Conservation (phyloP, 2,329 filamentous ascomycete genomes). For the Monilinia vaccinii-corymbosi region DNA sequence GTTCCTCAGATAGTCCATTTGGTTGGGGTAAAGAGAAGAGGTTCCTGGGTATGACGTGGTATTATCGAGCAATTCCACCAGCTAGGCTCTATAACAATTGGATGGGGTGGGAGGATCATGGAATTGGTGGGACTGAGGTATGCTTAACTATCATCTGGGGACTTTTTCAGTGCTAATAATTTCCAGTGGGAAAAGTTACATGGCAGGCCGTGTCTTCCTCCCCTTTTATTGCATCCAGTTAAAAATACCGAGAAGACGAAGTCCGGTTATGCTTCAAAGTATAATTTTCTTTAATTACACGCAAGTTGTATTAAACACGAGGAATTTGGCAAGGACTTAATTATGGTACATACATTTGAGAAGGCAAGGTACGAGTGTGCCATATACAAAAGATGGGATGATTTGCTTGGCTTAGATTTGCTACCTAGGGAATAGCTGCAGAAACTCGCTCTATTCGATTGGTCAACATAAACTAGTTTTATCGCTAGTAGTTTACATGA, state of each 20-base stretch:
- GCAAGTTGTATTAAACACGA: not conserved
- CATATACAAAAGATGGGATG: not conserved
- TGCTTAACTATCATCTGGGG: not conserved
- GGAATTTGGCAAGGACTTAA: not conserved
- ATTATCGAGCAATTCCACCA: constrained; percentile 48
- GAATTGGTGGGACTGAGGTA: constrained; percentile 39
- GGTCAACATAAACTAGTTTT: too few species aligned
- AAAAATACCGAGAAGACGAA: constrained; percentile 42
- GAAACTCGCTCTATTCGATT: too few species aligned
- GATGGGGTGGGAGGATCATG: constrained; percentile 50
- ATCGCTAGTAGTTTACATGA: too few species aligned
- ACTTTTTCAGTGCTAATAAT: not conserved
- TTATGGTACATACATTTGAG: too few species aligned
- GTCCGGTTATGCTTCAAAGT: not conserved
- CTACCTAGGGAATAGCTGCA: not conserved
- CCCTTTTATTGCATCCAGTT: constrained; percentile 50
- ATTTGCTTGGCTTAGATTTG: not conserved
- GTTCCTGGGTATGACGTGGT: constrained; percentile 52
- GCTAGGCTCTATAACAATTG: constrained; percentile 54
- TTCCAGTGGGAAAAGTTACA: constrained; percentile 44
- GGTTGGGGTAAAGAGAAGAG: constrained; percentile 50
- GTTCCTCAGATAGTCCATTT: constrained; percentile 42
- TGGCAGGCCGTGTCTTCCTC: constrained; percentile 49
- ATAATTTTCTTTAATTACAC: not conserved
- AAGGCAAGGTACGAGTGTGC: not conserved